Evolutionary conservation across 2,329 filamentous ascomycete species (phyloP), one percentile per base, ranked within the genome.

Genomic region (Pseudogymnoascus sp.): DNA sequence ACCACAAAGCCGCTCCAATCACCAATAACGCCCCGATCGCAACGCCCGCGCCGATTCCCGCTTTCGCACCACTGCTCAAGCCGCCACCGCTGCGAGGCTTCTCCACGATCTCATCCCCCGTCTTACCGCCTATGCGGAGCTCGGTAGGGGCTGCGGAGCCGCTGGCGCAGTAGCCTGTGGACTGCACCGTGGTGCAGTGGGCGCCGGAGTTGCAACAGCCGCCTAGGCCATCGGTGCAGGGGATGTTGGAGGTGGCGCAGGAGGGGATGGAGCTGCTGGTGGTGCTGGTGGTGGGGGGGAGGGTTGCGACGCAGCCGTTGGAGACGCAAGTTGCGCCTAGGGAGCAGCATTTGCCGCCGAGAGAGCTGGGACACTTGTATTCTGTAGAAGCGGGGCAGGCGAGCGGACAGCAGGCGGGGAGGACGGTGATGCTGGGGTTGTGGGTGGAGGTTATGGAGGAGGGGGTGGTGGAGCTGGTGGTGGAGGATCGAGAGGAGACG

Each of bases 11-110:
- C 2, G 68, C 68, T 3, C 75, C 80, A 38, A 82, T 72, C 12
- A 82, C 41, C 5, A 77, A 49, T 3, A 75, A 73, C 1, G 73
- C 76, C 28, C 74, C 79, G 0, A 81, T 69, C 1, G 80, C 76
- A 3, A 81, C 77, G 16, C 82, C 84, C 0, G 81, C 75, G 5
- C 79, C 82, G n/a, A 87, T 80, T 2, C 84, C 84, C 0, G 80
- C 82, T 67, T 80, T 83, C 2, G 81, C 82, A 0, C 79, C 82
- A 1, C 75, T 70, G 1, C 80, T 79, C 5, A 84, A 69, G 2
- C 70, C 70, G 2, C 42, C 42, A 6, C 60, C 62, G 25, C 25
- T 52, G 42, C 4, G 7, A 14, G 60, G 62, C 11, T 60, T 38
- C 11, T 66, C 60, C 4, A 66, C 64, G 2, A 73, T 67, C 0